A percentile compares a stretch with the other conserved stretches of the same genome.
Evolutionary conservation across 208 protist species (phyloP).

Genomic region (Wallacemonas sp.): DNA sequence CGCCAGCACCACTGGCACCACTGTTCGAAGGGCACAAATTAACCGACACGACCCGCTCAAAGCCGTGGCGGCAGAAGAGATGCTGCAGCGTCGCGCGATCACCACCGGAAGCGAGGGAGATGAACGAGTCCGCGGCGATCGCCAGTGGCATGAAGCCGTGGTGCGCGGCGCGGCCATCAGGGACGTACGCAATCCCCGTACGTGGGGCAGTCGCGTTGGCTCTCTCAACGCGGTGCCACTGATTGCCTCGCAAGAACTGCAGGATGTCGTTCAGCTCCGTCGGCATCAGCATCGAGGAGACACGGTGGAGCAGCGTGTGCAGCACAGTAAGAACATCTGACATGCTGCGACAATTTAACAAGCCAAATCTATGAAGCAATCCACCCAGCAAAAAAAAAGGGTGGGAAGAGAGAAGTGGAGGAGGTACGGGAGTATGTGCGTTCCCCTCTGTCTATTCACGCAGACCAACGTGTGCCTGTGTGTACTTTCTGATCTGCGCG

Average conservation of each 20-base stretch:
- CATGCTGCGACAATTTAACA: slow-evolving; percentile 36
- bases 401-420: too few species aligned
- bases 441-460: too few species aligned
- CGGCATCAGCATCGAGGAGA: slow-evolving; percentile 60
- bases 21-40: slow-evolving; percentile 37
- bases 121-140: slow-evolving; percentile 46
- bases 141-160: slow-evolving; percentile 68
- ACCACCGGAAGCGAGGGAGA: slow-evolving; percentile 39
- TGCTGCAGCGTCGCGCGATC: slow-evolving; percentile 40
- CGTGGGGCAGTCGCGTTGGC: too few species aligned
- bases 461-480: too few species aligned
- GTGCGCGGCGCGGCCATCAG: slow-evolving; percentile 8
- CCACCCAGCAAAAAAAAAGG: too few species aligned
- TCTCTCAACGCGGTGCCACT: slow-evolving; percentile 23
- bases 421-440: too few species aligned
- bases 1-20: neutral
- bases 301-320: slow-evolving; percentile 38
- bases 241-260: slow-evolving; percentile 43
- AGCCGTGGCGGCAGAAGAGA: slow-evolving; percentile 49
- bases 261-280: slow-evolving; percentile 56
- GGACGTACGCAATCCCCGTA: too few species aligned
- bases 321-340: slow-evolving; percentile 58
- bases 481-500: too few species aligned
- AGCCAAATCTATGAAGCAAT: too few species aligned
- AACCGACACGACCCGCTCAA: slow-evolving; percentile 47